Percentiles rank a stretch among this genome's conserved stretches.
Conservation (phyloP, 192 early-diverging fungal genomes). For the Entomortierella lignicola region DNA sequence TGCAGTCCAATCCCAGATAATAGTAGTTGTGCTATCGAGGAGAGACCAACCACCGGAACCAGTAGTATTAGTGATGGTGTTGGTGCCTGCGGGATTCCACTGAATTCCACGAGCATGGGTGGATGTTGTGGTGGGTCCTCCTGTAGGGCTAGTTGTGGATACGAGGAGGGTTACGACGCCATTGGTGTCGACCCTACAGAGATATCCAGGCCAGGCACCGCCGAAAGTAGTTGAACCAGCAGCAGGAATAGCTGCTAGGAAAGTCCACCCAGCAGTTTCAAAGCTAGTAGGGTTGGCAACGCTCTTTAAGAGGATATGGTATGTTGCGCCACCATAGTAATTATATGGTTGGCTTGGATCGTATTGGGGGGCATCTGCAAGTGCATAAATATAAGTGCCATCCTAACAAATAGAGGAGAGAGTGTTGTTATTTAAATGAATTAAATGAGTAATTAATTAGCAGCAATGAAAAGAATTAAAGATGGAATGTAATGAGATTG, state of each 20-base stretch:
- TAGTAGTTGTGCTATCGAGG: not conserved
- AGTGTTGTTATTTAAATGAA: too few species aligned
- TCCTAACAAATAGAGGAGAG: not conserved
- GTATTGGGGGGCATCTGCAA: not conserved
- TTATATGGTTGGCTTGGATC: not conserved
- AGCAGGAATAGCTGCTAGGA: not conserved
- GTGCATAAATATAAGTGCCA: not conserved
- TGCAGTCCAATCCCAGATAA: not conserved
- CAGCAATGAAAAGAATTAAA: too few species aligned
- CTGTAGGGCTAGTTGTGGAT: not conserved
- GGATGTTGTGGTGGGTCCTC: not conserved
- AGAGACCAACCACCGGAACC: not conserved
- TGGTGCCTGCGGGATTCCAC: not conserved
- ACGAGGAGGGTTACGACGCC: not conserved
- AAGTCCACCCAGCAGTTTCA: not conserved
- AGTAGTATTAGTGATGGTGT: not conserved
- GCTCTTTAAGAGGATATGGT: not conserved
- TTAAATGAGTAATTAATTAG: not conserved
- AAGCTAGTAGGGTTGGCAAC: not conserved
- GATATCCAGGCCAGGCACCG: not conserved
- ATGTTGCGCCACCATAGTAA: not conserved
- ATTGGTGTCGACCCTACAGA: not conserved
- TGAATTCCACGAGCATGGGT: not conserved
- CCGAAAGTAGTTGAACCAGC: not conserved
- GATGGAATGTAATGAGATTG: too few species aligned